Conservation (phyloP, 345 rosid species). For the Rhodamnia rubescens region DNA sequence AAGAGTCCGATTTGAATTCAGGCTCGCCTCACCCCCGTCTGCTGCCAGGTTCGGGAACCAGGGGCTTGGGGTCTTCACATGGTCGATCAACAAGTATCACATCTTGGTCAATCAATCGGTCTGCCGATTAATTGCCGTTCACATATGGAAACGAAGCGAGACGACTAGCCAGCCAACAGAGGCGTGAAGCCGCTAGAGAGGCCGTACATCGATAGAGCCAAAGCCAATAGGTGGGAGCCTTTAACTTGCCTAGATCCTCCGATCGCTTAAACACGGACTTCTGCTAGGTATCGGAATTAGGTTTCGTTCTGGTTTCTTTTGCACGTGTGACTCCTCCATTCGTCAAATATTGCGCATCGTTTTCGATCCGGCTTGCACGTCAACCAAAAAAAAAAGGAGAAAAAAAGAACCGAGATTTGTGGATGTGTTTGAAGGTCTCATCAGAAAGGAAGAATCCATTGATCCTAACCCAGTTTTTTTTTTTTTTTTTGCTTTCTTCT, state of each 20-base stretch:
- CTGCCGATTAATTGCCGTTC: fast-evolving
- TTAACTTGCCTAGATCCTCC: too few relatives aligned
- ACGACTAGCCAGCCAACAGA: background rate
- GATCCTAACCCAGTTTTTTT: background rate
- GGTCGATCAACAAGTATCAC: fast-evolving
- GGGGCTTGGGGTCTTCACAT: fast-evolving
- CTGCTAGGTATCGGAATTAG: fast-evolving
- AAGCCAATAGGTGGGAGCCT: background rate
- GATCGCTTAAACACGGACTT: background rate
- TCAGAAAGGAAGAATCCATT: background rate
- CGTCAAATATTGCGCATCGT: fast-evolving
- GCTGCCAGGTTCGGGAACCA: fast-evolving
- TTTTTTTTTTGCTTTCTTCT: fast-evolving
- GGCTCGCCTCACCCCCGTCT: fast-evolving
- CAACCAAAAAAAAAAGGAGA: background rate
- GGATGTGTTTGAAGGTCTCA: background rate
- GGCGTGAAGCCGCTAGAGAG: background rate
- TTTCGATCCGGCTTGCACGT: fast-evolving
- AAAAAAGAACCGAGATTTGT: background rate
- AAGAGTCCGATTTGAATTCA: background rate
- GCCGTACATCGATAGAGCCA: fast-evolving
- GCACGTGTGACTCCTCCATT: fast-evolving
- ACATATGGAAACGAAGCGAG: background rate
- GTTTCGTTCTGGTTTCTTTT: background rate
- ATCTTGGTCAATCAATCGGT: background rate